These are phyloP conservation scores for Aspergillus steynii DNA, from an alignment of 495 filamentous ascomycete genomes.

Conservation along the genomic window DNA sequence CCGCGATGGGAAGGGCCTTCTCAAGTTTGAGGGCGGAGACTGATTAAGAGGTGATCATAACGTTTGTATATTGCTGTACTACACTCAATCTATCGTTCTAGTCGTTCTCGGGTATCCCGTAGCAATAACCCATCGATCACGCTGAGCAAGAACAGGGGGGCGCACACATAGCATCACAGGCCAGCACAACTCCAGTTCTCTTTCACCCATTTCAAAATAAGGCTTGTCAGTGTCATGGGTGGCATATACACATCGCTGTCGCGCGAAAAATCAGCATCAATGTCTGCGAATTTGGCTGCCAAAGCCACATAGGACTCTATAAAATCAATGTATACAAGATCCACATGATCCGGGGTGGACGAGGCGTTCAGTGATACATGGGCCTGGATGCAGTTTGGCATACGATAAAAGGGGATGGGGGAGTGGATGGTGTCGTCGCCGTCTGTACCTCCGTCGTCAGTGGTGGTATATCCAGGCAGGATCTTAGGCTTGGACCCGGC, in stretches of 20 bases:
- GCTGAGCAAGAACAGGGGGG: not conserved
- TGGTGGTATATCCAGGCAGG: conserved; percentile 82
- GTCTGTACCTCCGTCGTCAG: conserved; percentile 78
- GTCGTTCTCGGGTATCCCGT: not conserved
- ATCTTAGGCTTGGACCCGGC: conserved; percentile 35
- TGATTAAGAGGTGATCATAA: conserved; percentile 21
- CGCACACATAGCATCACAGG: not conserved
- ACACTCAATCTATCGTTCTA: not conserved
- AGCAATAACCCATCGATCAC: no score
- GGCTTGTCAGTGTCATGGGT: conserved; percentile 65
- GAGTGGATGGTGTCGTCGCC: conserved; percentile 90
- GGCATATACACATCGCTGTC: conserved; percentile 65
- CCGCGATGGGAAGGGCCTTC: conserved; percentile 83
- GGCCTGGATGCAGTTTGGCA: conserved; percentile 81
- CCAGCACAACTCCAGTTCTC: conserved; percentile 65
- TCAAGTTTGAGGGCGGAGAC: conserved; percentile 65
- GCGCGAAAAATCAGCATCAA: conserved; percentile 54
- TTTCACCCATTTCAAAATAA: conserved; percentile 77
- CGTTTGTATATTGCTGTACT: not conserved
- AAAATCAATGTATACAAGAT: conserved; percentile 90
- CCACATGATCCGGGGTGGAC: conserved; percentile 63
- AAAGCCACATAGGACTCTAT: conserved; percentile 75
- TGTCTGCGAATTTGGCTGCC: conserved; percentile 67
- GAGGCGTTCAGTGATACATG: conserved; percentile 53
- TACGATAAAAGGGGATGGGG: conserved; percentile 67